Evolutionary conservation across 352 stramenopile genomes (phyloP).

Genomic region (Peronospora tabacina): DNA sequence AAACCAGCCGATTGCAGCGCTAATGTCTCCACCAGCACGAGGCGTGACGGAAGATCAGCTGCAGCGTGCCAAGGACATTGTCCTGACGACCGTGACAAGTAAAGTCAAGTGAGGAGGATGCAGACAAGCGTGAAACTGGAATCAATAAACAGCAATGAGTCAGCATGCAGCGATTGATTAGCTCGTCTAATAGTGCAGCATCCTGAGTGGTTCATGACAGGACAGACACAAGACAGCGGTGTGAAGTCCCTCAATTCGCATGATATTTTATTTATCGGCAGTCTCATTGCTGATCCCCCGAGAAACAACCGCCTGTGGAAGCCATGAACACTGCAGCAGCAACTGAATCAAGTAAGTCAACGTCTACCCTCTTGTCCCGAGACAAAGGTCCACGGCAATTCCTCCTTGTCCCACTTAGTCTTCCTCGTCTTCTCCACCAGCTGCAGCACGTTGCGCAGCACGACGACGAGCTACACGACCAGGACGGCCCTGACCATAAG

Average conservation of each 20-base stretch:
- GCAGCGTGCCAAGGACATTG: slow-evolving; percentile 62
- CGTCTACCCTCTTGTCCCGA: no score
- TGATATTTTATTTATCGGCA: slow-evolving; percentile 72
- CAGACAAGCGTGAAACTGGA: neutral
- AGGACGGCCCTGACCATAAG: slow-evolving; percentile 95
- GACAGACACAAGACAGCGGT: slow-evolving; percentile 4
- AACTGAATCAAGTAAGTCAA: neutral
- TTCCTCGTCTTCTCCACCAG: slow-evolving; percentile 83
- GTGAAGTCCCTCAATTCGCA: slow-evolving; percentile 76
- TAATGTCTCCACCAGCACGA: slow-evolving; percentile 30
- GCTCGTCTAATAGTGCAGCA: neutral
- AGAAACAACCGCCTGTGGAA: slow-evolving; percentile 24
- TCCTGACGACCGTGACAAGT: slow-evolving; percentile 24
- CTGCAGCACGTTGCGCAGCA: slow-evolving; percentile 89
- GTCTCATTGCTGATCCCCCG: slow-evolving; percentile 19
- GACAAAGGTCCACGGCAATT: slow-evolving; percentile 2
- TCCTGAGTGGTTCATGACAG: neutral
- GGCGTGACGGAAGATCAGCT: slow-evolving; percentile 66
- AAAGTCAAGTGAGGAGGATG: slow-evolving; percentile 12
- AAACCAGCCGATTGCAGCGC: slow-evolving; percentile 33
- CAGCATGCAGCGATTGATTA: neutral
- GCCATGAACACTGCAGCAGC: slow-evolving; percentile 7
- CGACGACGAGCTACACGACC: slow-evolving; percentile 94
- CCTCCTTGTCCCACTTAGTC: slow-evolving; percentile 41
- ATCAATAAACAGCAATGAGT: neutral